Evolutionary conservation across 305 asterid species (phyloP), one percentile per base, ranked within the genome.

Genomic region (Rubia occidens): DNA sequence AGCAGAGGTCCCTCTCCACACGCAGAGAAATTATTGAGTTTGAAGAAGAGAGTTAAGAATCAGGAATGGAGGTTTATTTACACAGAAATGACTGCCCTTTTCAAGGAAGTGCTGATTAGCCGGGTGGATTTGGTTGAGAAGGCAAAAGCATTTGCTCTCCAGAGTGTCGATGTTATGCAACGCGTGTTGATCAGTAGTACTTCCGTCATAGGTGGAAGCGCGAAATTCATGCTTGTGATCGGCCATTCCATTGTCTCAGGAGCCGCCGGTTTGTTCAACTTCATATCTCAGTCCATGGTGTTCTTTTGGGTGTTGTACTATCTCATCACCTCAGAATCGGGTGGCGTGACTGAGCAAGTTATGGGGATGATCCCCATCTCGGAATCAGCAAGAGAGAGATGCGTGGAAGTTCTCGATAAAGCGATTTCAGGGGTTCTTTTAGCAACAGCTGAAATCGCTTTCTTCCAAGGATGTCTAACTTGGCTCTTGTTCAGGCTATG

Each of bases 281-380:
- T 94, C 24, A 66, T 90, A 4, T 94, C 99, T 0, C 99, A 94
- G 53, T 75, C 80, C 0, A 87, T 94, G 96, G 89, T 94, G 60
- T 94, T 94, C 86, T 80, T 90, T 63, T 94, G 95, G 95, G 95
- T 90, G 53, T 76, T 94, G 78, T 91, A 87, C 61, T 94, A 83
- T 74, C 81, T 94, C 35, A 90, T 94, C 70, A 94, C 99, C 18
- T 85, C 99, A 1, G 99, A 89, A 62, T 89, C 97, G 0, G 98
- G 98, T 67, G 99, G 97, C 3, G 99, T 88, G 18, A 91, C 99
- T 1, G 97, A 91, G 62, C 97, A 94, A 64, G 97, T 82, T 0
- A 94, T 94, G 87, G 69, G 59, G 8, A 85, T 94, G 99, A 82
- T 94, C 61, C 99, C 99, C 39, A 84, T 94, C 51, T 82, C 99